Conservation (phyloP, 805 yeast species). For the Suhomyces tanzawaensis region DNA sequence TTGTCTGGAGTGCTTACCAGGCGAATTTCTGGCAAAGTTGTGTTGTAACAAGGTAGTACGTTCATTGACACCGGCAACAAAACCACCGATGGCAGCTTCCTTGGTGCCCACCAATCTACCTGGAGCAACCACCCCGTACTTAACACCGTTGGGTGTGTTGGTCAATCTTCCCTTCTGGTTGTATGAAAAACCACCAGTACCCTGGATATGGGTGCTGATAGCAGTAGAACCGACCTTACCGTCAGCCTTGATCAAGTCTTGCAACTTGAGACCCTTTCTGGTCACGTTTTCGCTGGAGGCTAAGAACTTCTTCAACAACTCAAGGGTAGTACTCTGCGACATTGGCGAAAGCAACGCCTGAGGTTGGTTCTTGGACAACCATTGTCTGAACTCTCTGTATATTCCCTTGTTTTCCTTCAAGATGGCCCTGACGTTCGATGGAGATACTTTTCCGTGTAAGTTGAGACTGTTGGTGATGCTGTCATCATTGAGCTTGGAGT, state of each 20-base stretch:
- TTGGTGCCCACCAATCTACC: constrained; percentile 59
- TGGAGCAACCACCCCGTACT: constrained; percentile 54
- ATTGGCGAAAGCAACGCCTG: constrained; percentile 25
- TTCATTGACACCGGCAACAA: constrained; percentile 36
- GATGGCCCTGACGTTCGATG: constrained; percentile 27
- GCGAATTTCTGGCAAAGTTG: constrained; percentile 31
- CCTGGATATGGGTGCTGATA: constrained; percentile 40
- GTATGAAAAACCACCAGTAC: constrained; percentile 77
- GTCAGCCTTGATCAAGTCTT: constrained; percentile 22
- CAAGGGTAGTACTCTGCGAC: constrained; percentile 22
- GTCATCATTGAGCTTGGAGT: constrained; percentile 19
- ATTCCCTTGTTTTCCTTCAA: constrained; percentile 44
- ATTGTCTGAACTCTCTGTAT: constrained; percentile 52
- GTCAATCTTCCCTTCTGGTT: constrained; percentile 62
- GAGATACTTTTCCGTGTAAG: constrained; percentile 25
- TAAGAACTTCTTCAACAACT: constrained; percentile 35
- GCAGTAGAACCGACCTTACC: constrained; percentile 12
- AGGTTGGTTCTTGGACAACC: constrained; percentile 53
- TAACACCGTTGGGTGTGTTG: constrained; percentile 70
- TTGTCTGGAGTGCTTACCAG: constrained; percentile 44
- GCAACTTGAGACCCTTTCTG: constrained; percentile 20
- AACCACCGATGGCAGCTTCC: constrained; percentile 61
- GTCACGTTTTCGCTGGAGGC: constrained; percentile 18
- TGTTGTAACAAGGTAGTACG: constrained; percentile 35
- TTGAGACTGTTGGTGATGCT: constrained; percentile 33